Base-by-base conservation (phyloP, 805 yeast genomes). In the Nakazawaea ishiwadae region DNA sequence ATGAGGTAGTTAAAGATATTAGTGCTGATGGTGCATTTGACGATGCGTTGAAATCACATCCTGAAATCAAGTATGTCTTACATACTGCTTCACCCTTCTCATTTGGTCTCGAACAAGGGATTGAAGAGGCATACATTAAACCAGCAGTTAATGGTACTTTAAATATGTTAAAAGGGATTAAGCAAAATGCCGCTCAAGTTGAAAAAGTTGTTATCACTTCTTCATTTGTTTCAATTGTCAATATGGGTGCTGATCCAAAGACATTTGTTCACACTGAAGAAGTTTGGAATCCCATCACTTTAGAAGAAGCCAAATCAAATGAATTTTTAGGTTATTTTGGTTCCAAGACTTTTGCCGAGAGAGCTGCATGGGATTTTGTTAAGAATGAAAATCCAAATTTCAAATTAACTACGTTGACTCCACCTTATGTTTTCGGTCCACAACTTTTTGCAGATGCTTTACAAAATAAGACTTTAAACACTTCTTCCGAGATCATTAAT, bases 31-130 rank as follows among this genome's bases (percentile, higher is more conserved):
- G 64, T 16, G 78, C 81, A 1, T 78, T 78, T 47, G 79, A 74
- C 49, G 55, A 60, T 10, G 70, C 68, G 0, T 58, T 79, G 33
- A 44, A 59, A 30, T 56, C 53, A 11, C 63, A 73, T 30, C 60
- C 63, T 1, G 34, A 31, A 9, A 60, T 73, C 35, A 59, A 60
- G 11, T 56, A 51, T 44, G 69, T 76, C 6, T 46, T 75, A n/a
- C 82, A 75, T 55, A 67, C 77, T 1, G 75, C 79, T 8, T 68
- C 75, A 32, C 80, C 81, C 14, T 66, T 69, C 47, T 48, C 55
- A 1, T 60, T 53, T 37, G 60, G 60, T 12, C 61, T 65, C 20
- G 57, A 66, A 21, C 58, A 60, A 3, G 68, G 69, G 39, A n/a
- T 6, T 17, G 69, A 66, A 40, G 65, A 66, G 45, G 73, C 68